Evolutionary conservation across 2,329 filamentous ascomycete species (phyloP).

Genomic region (Diaporthe velutina): DNA sequence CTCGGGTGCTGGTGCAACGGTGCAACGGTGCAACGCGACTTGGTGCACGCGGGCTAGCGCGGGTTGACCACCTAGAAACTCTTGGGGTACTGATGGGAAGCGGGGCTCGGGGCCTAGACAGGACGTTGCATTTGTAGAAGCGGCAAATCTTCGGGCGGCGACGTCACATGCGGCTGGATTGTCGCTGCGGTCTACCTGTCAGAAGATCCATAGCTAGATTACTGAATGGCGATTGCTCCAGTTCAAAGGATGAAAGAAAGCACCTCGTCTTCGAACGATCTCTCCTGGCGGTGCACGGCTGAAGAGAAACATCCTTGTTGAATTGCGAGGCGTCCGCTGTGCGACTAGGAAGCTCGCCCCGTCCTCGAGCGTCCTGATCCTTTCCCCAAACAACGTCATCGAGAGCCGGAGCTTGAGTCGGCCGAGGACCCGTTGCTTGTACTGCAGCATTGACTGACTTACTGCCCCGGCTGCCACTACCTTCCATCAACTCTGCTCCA

Average conservation of each 20-base stretch:
- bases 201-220: neutral
- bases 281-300: neutral
- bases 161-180: slow-evolving; percentile 13
- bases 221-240: neutral
- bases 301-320: neutral
- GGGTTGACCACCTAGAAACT: too few species aligned
- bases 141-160: slow-evolving; percentile 21
- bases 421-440: neutral
- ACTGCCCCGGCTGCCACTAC: neutral
- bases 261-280: neutral
- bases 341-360: neutral
- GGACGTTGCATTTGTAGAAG: neutral
- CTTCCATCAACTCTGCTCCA: neutral
- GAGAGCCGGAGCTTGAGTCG: slow-evolving; percentile 13
- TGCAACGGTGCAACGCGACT: neutral
- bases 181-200: neutral
- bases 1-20: neutral
- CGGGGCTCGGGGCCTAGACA: neutral
- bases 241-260: neutral
- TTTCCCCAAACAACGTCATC: slow-evolving; percentile 18
- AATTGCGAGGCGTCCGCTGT: neutral
- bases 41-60: neutral
- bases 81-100: too few species aligned
- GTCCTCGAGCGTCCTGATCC: neutral
- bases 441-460: neutral